These are phyloP conservation scores for Pseudophaeomoniella oleicola DNA, from an alignment of 2,329 filamentous ascomycete genomes.

Conservation along the genomic window DNA sequence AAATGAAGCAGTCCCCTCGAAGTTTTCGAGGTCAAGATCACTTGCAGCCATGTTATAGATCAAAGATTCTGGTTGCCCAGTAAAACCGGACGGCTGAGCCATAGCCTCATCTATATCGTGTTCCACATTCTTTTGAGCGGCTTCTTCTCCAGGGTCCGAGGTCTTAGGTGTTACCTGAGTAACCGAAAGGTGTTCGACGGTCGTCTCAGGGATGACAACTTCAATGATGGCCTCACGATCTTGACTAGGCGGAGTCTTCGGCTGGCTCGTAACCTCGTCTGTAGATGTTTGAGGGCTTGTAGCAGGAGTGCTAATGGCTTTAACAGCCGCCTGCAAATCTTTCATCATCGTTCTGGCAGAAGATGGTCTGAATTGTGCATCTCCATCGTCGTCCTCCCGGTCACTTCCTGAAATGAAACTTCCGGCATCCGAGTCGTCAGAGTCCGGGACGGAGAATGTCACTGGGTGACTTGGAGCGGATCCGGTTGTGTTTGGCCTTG, in stretches of 20 bases:
- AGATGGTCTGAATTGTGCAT: constrained; percentile 5
- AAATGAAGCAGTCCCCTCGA: not conserved
- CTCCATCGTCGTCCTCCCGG: constrained; percentile 4
- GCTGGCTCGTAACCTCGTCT: not conserved
- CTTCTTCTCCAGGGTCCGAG: no score
- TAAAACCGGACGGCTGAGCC: no score
- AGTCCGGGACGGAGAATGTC: constrained; percentile 8
- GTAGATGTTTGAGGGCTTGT: not conserved
- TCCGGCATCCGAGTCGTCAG: constrained; percentile 6
- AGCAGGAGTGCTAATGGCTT: not conserved
- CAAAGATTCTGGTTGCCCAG: no score
- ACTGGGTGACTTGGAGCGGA: constrained; percentile 1
- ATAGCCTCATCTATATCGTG: no score
- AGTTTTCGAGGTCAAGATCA: no score
- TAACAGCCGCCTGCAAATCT: not conserved
- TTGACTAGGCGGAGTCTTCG: not conserved
- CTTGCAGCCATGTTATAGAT: no score
- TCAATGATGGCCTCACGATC: not conserved
- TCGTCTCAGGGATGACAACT: not conserved
- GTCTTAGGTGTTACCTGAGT: no score
- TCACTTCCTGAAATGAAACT: constrained; percentile 5
- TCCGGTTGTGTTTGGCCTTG: constrained; percentile 3
- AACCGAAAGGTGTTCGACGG: no score
- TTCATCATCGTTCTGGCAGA: constrained; percentile 1
- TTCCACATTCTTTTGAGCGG: no score